Percentiles rank a stretch among this genome's conserved stretches.
Evolutionary conservation across 164 flowering plant genomes (phyloP).

Genomic region (Pachysandra terminalis): DNA sequence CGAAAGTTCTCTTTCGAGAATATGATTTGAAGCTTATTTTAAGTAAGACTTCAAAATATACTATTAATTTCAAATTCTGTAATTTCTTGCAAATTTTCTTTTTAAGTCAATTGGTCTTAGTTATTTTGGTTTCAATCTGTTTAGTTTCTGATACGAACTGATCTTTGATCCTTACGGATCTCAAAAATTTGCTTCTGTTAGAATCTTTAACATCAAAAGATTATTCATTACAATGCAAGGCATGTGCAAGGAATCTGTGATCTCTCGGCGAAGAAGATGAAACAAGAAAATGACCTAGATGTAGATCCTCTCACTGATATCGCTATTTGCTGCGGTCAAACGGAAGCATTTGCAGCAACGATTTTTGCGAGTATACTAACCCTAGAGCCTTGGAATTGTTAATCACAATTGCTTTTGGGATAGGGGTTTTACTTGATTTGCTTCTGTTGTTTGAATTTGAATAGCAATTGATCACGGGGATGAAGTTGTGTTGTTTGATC

Average conservation of each 20-base stretch:
- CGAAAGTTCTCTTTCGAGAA: too few relatives aligned
- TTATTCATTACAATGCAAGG: slow-evolving; percentile 25
- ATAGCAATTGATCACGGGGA: slow-evolving; percentile 71
- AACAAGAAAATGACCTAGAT: slow-evolving; percentile 46
- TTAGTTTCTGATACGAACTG: too few relatives aligned
- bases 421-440: neutral
- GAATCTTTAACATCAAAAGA: neutral
- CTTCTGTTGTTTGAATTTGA: slow-evolving; percentile 6
- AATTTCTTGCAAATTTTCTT: too few relatives aligned
- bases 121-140: too few relatives aligned
- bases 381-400: neutral
- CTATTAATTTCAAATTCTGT: too few relatives aligned
- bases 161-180: too few relatives aligned
- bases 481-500: slow-evolving; percentile 79
- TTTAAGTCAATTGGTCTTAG: too few relatives aligned
- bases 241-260: slow-evolving; percentile 84
- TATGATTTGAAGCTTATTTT: too few relatives aligned
- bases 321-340: slow-evolving; percentile 77
- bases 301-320: slow-evolving; percentile 63
- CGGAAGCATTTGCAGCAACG: slow-evolving; percentile 85
- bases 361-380: slow-evolving; percentile 56
- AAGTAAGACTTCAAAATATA: too few relatives aligned
- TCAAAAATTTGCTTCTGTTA: too few relatives aligned
- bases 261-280: slow-evolving; percentile 40
- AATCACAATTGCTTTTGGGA: neutral